These are phyloP conservation scores for Tricholoma hemisulphureum DNA, from an alignment of 768 basidiomycete species.

Conservation along the genomic window DNA sequence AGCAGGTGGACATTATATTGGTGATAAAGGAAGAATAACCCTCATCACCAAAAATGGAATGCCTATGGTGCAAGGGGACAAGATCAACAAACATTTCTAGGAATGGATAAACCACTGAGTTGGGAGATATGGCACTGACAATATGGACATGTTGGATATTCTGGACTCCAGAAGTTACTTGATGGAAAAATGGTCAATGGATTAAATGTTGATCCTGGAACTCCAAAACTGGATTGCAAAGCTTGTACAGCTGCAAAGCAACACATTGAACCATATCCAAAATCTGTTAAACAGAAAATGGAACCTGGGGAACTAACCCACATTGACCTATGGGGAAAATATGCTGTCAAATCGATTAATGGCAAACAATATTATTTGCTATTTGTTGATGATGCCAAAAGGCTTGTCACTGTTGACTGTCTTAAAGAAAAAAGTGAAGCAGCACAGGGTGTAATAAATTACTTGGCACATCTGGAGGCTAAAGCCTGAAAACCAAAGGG, in stretches of 20 bases:
- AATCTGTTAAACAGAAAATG: too few relatives aligned
- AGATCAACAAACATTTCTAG: neutral
- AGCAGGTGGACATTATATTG: neutral
- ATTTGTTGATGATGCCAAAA: slow-evolving; percentile 5
- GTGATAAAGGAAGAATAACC: neutral
- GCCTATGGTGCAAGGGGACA: neutral
- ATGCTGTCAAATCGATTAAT: slow-evolving; percentile 5
- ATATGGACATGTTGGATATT: too few relatives aligned
- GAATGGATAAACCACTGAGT: neutral
- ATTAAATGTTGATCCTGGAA: neutral
- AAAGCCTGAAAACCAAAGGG: too few relatives aligned
- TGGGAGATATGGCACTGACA: too few relatives aligned
- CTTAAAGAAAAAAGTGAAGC: neutral
- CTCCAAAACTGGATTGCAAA: neutral
- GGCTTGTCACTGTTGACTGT: neutral
- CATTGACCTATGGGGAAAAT: slow-evolving; percentile 4
- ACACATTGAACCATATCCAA: too few relatives aligned
- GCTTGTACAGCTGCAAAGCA: neutral
- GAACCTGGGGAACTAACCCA: neutral
- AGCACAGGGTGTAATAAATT: neutral
- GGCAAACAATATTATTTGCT: slow-evolving; percentile 8
- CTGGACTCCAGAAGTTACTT: too few relatives aligned
- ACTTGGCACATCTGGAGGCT: too few relatives aligned
- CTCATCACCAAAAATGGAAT: slow-evolving; percentile 1
- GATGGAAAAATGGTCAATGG: neutral